Conservation (phyloP, 2,329 filamentous ascomycete species). For the Pseudogymnoascus sp. region DNA sequence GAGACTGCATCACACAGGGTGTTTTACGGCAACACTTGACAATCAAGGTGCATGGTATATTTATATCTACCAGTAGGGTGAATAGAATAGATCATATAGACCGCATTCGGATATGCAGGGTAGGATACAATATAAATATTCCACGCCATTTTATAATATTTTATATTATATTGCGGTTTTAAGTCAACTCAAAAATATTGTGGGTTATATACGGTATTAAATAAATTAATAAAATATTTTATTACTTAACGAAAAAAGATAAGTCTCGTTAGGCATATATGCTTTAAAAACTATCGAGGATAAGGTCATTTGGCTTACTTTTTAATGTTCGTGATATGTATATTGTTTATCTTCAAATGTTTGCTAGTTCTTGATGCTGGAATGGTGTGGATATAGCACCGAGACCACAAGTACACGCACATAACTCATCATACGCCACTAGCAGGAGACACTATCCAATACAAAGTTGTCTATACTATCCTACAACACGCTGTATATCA, state of each 20-base stretch:
- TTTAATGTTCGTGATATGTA: no score
- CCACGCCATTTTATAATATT: background rate
- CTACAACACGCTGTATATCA: background rate
- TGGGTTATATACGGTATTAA: no score
- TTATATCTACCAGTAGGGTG: background rate
- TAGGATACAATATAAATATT: background rate
- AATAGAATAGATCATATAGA: background rate
- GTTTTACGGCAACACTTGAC: background rate
- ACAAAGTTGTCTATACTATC: slow-evolving; percentile 5
- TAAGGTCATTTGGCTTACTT: no score
- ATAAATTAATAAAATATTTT: no score
- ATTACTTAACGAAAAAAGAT: no score
- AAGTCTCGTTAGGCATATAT: no score
- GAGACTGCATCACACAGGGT: background rate
- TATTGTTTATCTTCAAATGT: no score
- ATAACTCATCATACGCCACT: background rate
- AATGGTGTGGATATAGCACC: background rate
- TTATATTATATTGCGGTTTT: background rate
- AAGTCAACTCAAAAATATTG: no score
- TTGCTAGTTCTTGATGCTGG: no score
- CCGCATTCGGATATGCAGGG: background rate
- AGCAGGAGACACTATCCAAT: background rate
- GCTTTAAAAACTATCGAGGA: no score
- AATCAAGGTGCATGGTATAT: background rate
- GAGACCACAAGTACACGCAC: background rate